These are phyloP conservation scores for Lactarius deliciosus DNA, from an alignment of 768 basidiomycete genomes.

Conservation along the genomic window DNA sequence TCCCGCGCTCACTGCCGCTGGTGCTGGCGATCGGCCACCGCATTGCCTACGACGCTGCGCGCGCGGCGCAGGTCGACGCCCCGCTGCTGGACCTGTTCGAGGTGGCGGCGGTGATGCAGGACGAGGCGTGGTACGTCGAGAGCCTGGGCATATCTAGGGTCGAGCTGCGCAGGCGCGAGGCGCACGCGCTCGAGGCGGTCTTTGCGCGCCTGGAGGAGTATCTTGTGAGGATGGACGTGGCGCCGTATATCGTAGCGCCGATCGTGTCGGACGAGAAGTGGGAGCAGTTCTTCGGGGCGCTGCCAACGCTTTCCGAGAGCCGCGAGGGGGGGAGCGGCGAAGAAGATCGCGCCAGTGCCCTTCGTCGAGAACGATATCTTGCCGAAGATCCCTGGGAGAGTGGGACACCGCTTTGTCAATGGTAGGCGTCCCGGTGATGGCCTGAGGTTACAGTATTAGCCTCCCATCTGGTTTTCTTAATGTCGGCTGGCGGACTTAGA, in stretches of 20 bases:
- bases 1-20: constrained; percentile 53
- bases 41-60: constrained; percentile 56
- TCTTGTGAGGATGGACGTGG: constrained; percentile 24
- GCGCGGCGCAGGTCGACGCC: constrained; percentile 44
- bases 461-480: not conserved
- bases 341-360: not conserved
- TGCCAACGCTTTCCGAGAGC: constrained; percentile 18
- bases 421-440: not conserved
- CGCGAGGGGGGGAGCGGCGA: not conserved
- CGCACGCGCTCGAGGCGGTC: constrained; percentile 31
- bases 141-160: constrained; percentile 47
- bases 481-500: not conserved
- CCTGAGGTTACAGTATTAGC: not conserved
- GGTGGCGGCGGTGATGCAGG: constrained; percentile 31
- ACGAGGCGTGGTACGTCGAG: constrained; percentile 62
- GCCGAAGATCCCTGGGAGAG: not conserved
- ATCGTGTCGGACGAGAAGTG: constrained; percentile 36
- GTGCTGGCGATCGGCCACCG: constrained; percentile 64
- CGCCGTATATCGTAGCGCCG: constrained; percentile 28
- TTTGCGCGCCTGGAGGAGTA: constrained; percentile 30
- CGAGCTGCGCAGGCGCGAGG: constrained; percentile 40
- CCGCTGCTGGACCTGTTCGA: constrained; percentile 43
- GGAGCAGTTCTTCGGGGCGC: constrained; percentile 32
- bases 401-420: not conserved
- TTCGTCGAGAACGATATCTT: not conserved